Base-by-base conservation (phyloP, 2,329 filamentous ascomycete genomes). In the Aspergillus arachidicola region DNA sequence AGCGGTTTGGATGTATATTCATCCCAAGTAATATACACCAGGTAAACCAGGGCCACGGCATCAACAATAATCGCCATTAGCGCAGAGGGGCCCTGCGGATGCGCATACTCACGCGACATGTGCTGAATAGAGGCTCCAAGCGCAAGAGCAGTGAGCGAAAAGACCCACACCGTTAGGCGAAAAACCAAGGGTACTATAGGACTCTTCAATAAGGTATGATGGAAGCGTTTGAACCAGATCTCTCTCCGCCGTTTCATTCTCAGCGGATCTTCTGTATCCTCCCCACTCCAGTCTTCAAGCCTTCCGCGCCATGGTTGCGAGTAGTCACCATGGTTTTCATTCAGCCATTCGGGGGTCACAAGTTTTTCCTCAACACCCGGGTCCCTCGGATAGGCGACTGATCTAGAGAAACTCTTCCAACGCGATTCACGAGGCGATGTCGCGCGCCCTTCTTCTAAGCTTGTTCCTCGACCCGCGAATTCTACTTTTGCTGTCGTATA, bases 1-100 rank as follows among this genome's bases (percentile, higher is more conserved):
- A 99, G 83, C 26, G 96, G 95, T 75, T 96, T 96, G 34, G 93
- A 92, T 6, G 92, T 95, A 79, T 97, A 98, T 80, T 99, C 95
- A 75, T 99, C 95, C 81, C 90, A 96, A 28, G 94, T 96, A 81
- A 98, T 95, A 80, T 97, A 98, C 56, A 91, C 81, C 60, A 96
- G 90, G 79, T 98, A 99, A 3, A 94, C 88, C 63, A 98, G 85
- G 3, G 95, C 94, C 16, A 98, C 85, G 7, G 90, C 88, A 78
- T 98, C 94, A 45, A 99, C 91, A 41, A 92, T 87, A 59, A 98
- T 90, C 34, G 94, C 94, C 81, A 98, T 93, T 63, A 93, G 86
- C 9, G 93, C 91, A 58, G 95, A 96, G 45, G 90, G 87, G 34
- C 86, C 88, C 75, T 92, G 89, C 2, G 83, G 79, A 34, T 80